Evolutionary conservation across 345 rosid species (phyloP).

Genomic region (Anastatica hierochuntica): DNA sequence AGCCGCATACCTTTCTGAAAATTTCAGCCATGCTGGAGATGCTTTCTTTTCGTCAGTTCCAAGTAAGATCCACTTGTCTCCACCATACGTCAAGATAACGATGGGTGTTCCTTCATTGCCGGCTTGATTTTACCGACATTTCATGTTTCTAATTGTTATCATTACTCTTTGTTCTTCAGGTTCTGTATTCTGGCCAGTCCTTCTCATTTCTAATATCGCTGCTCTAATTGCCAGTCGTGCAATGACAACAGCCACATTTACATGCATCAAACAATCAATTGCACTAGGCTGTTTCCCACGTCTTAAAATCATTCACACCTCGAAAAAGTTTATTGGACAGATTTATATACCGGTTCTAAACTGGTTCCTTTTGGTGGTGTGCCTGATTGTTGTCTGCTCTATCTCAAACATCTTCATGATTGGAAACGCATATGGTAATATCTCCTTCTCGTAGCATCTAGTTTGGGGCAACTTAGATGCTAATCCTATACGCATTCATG

Average conservation of each 20-base stretch:
- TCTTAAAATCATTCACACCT: constrained; percentile 94
- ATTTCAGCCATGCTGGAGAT: constrained; percentile 43
- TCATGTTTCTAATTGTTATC: constrained; percentile 10
- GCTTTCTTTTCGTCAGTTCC: constrained; percentile 87
- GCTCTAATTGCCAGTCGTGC: constrained; percentile 94
- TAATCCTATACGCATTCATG: constrained; percentile 2
- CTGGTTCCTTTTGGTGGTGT: constrained; percentile 86
- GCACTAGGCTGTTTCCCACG: constrained; percentile 98
- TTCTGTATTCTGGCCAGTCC: constrained; percentile 73
- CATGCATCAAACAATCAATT: constrained; percentile 94
- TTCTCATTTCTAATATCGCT: constrained; percentile 75
- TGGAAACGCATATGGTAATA: constrained; percentile 96
- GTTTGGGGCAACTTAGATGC: not conserved
- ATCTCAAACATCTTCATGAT: constrained; percentile 73
- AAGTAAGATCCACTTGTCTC: constrained; percentile 44
- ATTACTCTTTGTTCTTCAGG: constrained; percentile 36
- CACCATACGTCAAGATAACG: constrained; percentile 24
- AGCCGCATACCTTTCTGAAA: constrained; percentile 82
- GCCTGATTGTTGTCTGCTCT: constrained; percentile 68
- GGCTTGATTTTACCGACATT: constrained; percentile 1
- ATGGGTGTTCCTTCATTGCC: constrained; percentile 22
- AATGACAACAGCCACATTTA: constrained; percentile 96
- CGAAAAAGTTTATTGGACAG: constrained; percentile 97
- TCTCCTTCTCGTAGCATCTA: constrained; percentile 18
- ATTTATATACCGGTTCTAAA: constrained; percentile 94